These are phyloP conservation scores for Ceratobasidium sp. DNA, from an alignment of 1,284 basidiomycete species.

Conservation along the genomic window DNA sequence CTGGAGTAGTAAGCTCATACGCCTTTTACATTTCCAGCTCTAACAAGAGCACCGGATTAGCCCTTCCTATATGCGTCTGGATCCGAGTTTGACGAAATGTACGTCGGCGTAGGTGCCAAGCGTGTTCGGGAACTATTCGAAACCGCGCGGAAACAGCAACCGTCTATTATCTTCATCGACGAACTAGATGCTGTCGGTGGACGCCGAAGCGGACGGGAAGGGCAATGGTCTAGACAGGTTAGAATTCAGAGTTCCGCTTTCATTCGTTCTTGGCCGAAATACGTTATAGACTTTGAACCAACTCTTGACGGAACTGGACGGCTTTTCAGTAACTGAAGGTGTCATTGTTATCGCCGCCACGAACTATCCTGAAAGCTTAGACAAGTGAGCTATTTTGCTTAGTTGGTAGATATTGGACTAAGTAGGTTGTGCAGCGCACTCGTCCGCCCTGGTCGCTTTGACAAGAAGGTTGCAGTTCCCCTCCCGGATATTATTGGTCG, in stretches of 20 bases:
- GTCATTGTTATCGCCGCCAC: conserved; percentile 95
- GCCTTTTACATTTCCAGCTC: neutral
- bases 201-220: conserved; percentile 88
- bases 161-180: conserved; percentile 95
- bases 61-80: conserved; percentile 90
- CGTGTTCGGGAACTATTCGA: conserved; percentile 96
- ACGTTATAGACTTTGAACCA: conserved; percentile 83
- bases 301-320: conserved; percentile 93
- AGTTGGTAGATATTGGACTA: conserved; percentile 20
- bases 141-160: conserved; percentile 93
- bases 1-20: conserved; percentile 69
- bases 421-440: conserved; percentile 69
- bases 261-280: neutral
- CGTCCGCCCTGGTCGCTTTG: conserved; percentile 93
- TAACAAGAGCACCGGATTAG: conserved; percentile 42
- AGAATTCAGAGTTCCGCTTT: neutral
- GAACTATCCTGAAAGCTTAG: conserved; percentile 92
- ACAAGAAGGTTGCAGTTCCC: conserved; percentile 89
- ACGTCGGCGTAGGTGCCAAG: conserved; percentile 95
- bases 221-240: conserved; percentile 82
- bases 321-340: conserved; percentile 86
- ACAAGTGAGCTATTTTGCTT: conserved; percentile 67
- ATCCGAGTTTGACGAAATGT: conserved; percentile 99
- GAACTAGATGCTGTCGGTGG: conserved; percentile 94
- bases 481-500: conserved; percentile 85